Evolutionary conservation across 768 basidiomycete genomes (phyloP), one percentile per base, ranked within the genome.

Genomic region (Kwoniella heveanensis): DNA sequence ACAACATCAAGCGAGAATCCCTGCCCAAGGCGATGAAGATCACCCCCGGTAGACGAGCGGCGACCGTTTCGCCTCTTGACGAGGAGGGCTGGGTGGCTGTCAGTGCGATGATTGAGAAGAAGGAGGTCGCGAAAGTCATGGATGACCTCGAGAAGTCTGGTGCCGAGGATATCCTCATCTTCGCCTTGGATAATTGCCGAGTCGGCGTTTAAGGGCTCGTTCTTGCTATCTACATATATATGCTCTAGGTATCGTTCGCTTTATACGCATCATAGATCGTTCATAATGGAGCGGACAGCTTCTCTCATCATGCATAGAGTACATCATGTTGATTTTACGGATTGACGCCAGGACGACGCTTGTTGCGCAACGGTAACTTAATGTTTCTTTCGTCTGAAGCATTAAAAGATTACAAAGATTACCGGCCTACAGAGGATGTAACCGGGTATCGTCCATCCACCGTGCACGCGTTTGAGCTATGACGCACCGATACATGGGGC

Each of bases 101-200:
- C 36, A 93, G 88, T 77, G 85, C 84, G 47, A 97, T 98, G 94
- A 89, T 97, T 8, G 88, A 90, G 81, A 91, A 90, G 82, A 89
- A 86, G 64, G 83, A 83, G 48, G 80, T 86, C 17, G 96, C 96
- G 3, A 83, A 84, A 39, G 86, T 89, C 27, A 98, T 99, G 95
- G 96, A 99, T 77, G 82, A 87, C 48, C 81, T 99, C 50, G 87
- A 88, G 66, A 84, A 82, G 56, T 84, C 87, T 39, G 96, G 96
- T 17, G 95, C 96, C 2, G 86, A 91, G 79, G 96, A 99, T 76
- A 85, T 98, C 50, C 81, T 98, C 68, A 86, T 94, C 56, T 90
- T 95, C 77, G 90, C 87, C 66, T 80, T 99, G 68, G 88, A 92
- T 78, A 97, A 98, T 79, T 98, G 94, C 83, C 86, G 93, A 79